A percentile compares a stretch with the other conserved stretches of the same genome.
Evolutionary conservation across 306 rosid species (phyloP).

Genomic region (Mucuna pruriens): DNA sequence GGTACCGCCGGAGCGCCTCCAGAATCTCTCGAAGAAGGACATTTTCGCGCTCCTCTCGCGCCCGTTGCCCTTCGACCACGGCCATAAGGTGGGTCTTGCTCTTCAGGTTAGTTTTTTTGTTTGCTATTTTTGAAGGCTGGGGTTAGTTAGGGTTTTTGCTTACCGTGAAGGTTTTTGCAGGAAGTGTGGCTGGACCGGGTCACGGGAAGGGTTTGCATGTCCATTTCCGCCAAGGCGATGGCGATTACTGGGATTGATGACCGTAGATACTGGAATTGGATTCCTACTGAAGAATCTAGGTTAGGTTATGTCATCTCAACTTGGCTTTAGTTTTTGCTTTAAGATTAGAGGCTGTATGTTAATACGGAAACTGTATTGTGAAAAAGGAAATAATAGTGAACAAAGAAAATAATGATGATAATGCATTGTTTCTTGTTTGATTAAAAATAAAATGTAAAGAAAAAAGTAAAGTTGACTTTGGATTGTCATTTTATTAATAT

Average conservation of each 20-base stretch:
- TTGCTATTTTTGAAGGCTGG: too few species aligned
- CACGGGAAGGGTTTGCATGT: conserved; percentile 68
- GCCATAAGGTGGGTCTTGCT: conserved; percentile 60
- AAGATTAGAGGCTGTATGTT: neutral
- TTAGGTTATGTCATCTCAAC: conserved; percentile 27
- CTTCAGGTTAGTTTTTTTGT: neutral
- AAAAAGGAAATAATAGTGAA: too few species aligned
- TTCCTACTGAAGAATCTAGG: conserved; percentile 97
- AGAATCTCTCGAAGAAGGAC: conserved; percentile 66
- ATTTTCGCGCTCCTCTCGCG: conserved; percentile 76
- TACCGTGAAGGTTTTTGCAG: conserved; percentile 49
- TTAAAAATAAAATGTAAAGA: neutral
- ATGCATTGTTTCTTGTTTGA: neutral
- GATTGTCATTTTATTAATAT: too few species aligned
- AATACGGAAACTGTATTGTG: neutral
- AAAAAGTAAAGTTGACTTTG: neutral
- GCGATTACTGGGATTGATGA: conserved; percentile 85
- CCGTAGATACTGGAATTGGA: conserved; percentile 92
- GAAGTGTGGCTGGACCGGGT: conserved; percentile 84
- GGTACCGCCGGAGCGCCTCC: conserved; percentile 64
- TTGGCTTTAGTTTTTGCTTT: neutral
- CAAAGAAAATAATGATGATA: too few species aligned
- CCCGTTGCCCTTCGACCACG: conserved; percentile 61
- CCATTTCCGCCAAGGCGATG: conserved; percentile 81
- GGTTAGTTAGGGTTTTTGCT: conserved; percentile 42